These are phyloP conservation scores for Cystobasidium pallidum DNA, from an alignment of 1,284 basidiomycete species.

Conservation along the genomic window DNA sequence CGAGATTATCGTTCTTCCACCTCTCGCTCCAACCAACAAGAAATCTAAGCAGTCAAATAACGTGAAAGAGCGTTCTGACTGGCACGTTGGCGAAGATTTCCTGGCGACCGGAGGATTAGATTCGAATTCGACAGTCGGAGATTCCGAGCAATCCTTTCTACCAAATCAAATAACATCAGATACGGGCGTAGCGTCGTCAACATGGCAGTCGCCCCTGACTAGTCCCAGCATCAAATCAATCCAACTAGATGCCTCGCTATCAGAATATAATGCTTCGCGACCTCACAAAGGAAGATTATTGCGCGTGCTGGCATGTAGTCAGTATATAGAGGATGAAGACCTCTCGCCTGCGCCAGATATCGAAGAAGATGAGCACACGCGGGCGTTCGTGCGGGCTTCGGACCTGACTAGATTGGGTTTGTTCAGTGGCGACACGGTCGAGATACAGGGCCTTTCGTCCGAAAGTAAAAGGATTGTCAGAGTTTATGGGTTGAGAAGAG, in stretches of 20 bases:
- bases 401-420: constrained; percentile 74
- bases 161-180: neutral
- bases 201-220: constrained; percentile 24
- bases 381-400: constrained; percentile 64
- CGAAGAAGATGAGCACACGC: constrained; percentile 44
- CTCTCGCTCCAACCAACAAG: constrained; percentile 43
- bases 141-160: neutral
- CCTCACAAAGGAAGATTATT: neutral
- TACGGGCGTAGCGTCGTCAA: neutral
- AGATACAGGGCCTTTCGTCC: constrained; percentile 31
- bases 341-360: neutral
- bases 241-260: constrained; percentile 19
- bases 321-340: constrained; percentile 16
- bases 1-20: constrained; percentile 64
- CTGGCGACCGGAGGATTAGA: constrained; percentile 62
- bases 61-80: constrained; percentile 55
- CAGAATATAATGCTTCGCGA: neutral
- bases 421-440: constrained; percentile 85
- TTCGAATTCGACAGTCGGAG: constrained; percentile 10
- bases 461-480: constrained; percentile 13
- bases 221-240: constrained; percentile 12
- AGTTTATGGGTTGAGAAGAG: constrained; percentile 14
- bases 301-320: constrained; percentile 10
- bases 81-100: constrained; percentile 70
- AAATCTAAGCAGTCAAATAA: neutral